A percentile compares a stretch with the other conserved stretches of the same genome.
Conservation (phyloP, 75 land plant species). For the Selaginella moellendorffii region DNA sequence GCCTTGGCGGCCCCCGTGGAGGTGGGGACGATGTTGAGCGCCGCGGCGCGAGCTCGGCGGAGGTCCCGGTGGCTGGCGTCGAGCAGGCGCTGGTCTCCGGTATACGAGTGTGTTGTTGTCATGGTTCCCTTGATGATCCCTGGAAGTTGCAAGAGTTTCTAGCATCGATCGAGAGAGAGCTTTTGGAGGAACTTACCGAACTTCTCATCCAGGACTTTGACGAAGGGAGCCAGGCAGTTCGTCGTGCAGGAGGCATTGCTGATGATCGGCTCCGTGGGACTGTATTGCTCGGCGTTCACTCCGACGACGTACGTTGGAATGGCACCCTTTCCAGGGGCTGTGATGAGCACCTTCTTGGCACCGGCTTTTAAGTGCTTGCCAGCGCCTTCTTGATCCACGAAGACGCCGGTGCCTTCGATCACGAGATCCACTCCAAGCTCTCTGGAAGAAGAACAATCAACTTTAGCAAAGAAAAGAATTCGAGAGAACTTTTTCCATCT, state of each 20-base stretch:
- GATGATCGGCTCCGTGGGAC: constrained; percentile 56
- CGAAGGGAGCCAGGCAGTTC: constrained; percentile 97
- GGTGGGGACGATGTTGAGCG: constrained; percentile 92
- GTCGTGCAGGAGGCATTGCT: constrained; percentile 99
- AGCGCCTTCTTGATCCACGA: constrained; percentile 94
- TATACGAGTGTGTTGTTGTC: constrained; percentile 99
- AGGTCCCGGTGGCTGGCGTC: constrained; percentile 93
- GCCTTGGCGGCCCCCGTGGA: constrained; percentile 98
- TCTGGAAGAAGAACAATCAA: too few relatives aligned
- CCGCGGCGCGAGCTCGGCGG: constrained; percentile 84
- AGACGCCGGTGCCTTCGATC: constrained; percentile 96
- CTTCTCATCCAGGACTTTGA: constrained; percentile 95
- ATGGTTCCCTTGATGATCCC: constrained; percentile 98
- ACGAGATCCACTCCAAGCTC: constrained; percentile 76
- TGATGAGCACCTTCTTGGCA: constrained; percentile 96
- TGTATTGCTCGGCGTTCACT: constrained; percentile 81
- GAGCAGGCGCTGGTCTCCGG: constrained; percentile 88
- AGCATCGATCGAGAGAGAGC: not conserved
- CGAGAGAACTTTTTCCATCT: too few relatives aligned
- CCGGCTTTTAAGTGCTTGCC: constrained; percentile 95
- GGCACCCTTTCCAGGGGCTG: constrained; percentile 98
- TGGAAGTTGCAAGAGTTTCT: constrained; percentile 5
- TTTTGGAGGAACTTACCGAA: constrained; percentile 42
- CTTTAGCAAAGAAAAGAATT: too few relatives aligned
- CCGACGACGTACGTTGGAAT: constrained; percentile 97